phyloP scores from a whole-genome alignment of 345 rosid species.

The Populus simonii region DNA sequence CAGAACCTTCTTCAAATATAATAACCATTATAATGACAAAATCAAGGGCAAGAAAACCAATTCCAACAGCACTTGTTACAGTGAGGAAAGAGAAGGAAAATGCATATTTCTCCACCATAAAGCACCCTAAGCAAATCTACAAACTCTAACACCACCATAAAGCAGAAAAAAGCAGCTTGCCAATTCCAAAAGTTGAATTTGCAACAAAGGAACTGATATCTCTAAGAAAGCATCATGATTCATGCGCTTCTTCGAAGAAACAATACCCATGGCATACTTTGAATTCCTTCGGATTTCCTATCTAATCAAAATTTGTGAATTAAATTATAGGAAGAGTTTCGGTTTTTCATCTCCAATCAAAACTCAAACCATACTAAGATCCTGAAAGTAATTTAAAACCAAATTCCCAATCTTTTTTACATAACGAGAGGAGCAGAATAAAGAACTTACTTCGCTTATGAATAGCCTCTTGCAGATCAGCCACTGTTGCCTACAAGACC shows the following conservation, averaged over 20 bases:
- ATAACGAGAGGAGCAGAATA: not conserved
- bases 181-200: not conserved
- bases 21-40: not conserved
- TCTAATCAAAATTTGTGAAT: not conserved
- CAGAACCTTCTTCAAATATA: not conserved
- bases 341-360: not conserved
- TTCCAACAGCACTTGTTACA: not conserved
- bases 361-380: not conserved
- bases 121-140: too few relatives aligned
- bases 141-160: too few relatives aligned
- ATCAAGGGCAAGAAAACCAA: not conserved
- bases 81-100: not conserved
- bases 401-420: not conserved
- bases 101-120: not conserved
- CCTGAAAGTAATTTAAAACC: not conserved
- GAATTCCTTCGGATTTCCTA: not conserved
- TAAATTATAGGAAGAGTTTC: not conserved
- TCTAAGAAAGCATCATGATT: not conserved
- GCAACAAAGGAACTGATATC: not conserved
- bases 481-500: constrained; percentile 71
- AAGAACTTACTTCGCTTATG: constrained; percentile 62
- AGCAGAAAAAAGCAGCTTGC: not conserved
- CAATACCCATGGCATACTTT: not conserved
- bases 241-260: not conserved
- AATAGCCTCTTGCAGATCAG: constrained; percentile 91